Base-by-base conservation (phyloP, 1,139 yeast species). In the Spathaspora sp. region DNA sequence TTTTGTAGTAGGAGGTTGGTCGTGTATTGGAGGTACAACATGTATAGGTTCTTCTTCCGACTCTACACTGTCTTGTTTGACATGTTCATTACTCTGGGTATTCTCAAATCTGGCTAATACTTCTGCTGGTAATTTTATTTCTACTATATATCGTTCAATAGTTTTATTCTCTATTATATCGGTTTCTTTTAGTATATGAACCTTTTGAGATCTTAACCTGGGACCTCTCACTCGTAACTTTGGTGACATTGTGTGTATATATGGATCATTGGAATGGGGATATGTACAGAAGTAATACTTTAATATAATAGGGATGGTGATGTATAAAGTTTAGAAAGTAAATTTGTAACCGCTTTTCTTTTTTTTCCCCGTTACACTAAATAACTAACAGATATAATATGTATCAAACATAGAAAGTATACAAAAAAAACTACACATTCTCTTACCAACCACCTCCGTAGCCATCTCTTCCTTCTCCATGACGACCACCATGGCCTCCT, bases 221-320 rank as follows among this genome's bases (percentile, higher is more conserved):
- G 53, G 55, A 17, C 54, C 55, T 47, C 46, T 46, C 31, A 54
- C 36, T 42, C 54, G 41, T 39, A 54, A 40, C 34, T 43, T 50
- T 25, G 51, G 54, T 27, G 44, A 44, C 53, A 51, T 50, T 23
- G 10, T 17, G 20, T 34, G 16, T 34, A 34, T 34, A 34, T 34
- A 34, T 34, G 2, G 6, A 34, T 9, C 38, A 17, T 29, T 13
- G 3, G 34, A n/a, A 29, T 13, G n/a, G 3, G 34, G 3, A 29
- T 34, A 17, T 29, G 38, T 16, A 34, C 15, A 29, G 4, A 4
- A n/a, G 23, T 20, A 13, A 29, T n/a, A 27, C 33, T 27, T n/a
- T 11, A 33, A 3, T 33, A 27, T 10, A 11, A 27, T 9, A 33
- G 17, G 16, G 18, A 17, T 5, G 29, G n/a, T 11, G 29, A 11